Conservation (phyloP, 495 filamentous ascomycete species). For the Glarea lozoyensis region DNA sequence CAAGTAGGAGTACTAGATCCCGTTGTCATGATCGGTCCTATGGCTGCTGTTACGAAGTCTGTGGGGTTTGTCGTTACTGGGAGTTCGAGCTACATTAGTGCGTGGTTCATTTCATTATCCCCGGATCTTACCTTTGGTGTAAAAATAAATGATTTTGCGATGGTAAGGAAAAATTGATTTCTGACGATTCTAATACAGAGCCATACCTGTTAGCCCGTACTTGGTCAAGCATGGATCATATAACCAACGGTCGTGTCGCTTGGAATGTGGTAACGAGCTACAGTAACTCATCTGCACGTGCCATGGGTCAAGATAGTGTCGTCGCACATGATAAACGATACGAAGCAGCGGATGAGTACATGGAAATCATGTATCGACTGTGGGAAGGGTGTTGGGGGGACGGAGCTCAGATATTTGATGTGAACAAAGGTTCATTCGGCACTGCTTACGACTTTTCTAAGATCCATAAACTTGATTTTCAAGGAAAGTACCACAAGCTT, state of each 20-base stretch:
- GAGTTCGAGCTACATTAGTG: neutral
- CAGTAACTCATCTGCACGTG: slow-evolving; percentile 49
- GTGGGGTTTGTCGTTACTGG: neutral
- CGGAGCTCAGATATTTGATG: slow-evolving; percentile 40
- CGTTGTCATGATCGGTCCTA: neutral
- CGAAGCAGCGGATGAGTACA: slow-evolving; percentile 39
- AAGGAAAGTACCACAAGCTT: slow-evolving; percentile 53
- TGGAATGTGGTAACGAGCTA: slow-evolving; percentile 61
- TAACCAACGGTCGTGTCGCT: slow-evolving; percentile 47
- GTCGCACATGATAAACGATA: slow-evolving; percentile 56
- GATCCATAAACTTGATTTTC: slow-evolving; percentile 54
- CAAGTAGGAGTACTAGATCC: neutral
- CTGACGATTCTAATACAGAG: slow-evolving; percentile 30
- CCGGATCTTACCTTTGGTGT: too few species aligned
- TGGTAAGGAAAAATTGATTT: slow-evolving; percentile 11
- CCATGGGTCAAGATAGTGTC: slow-evolving; percentile 43
- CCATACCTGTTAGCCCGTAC: slow-evolving; percentile 49
- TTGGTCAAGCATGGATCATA: slow-evolving; percentile 52
- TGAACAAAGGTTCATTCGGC: slow-evolving; percentile 39
- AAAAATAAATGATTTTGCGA: neutral
- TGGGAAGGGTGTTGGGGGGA: slow-evolving; percentile 53
- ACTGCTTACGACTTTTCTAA: slow-evolving; percentile 43
- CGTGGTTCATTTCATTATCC: neutral
- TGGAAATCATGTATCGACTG: slow-evolving; percentile 18
- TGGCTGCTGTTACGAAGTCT: neutral